Base-by-base conservation (phyloP, 1,139 yeast genomes). In the Suhomyces guaymorum region DNA sequence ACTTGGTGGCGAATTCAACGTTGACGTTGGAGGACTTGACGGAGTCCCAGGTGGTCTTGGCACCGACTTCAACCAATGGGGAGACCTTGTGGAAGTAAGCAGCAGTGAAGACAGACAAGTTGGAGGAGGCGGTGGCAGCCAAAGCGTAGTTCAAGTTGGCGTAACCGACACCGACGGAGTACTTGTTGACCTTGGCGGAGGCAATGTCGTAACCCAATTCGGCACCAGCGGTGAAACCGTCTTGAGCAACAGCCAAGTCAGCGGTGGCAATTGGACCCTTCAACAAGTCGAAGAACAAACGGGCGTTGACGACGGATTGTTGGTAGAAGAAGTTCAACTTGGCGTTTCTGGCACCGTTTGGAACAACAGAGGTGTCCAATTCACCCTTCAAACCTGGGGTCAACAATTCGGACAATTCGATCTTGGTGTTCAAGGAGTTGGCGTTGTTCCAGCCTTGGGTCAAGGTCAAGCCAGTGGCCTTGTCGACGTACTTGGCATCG, bases 371-470 rank as follows among this genome's bases (percentile, higher is more conserved):
- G 51, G 97, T 87, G 63, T 84, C 81, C 61, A 92, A 75, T 70
- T 90, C 97, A 52, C 95, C 85, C 75, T 89, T 90, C 57, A 92
- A 79, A 55, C 97, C 97, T 54, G 96, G 96, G 48, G 96, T 85
- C 69, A 90, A 79, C 55, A 89, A 85, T 67, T 90, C 95, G 47
- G 83, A 78, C 59, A 92, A 77, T 75, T 90, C 97, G 55, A 92
- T 78, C 79, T 88, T 90, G 72, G 97, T 87, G 75, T 81, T 85
- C 62, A 92, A 75, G 49, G 85, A 78, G 68, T 92, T 92, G 66
- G 95, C 84, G 54, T 95, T 87, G 74, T 89, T 83, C 97, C 97
- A 90, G 59, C 96, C 96, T 75, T 92, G 97, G 53, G 96, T 88
- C 60, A 92, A 73, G 51, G 97, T 82, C 61, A 92, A 75, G 48